Evolutionary conservation across 2,329 filamentous ascomycete species (phyloP).

Genomic region (Diaporthe ampelina): DNA sequence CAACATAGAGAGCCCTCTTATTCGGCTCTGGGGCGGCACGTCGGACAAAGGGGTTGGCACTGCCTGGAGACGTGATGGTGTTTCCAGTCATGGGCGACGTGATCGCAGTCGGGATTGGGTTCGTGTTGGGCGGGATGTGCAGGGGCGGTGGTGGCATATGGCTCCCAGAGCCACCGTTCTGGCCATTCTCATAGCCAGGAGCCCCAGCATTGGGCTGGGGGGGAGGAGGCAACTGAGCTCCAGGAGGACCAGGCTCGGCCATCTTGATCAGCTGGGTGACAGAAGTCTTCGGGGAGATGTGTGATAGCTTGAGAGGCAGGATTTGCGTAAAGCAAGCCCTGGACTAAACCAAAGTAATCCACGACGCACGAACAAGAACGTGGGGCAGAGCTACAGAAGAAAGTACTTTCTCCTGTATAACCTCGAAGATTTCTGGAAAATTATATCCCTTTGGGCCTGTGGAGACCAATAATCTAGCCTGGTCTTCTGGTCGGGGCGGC

Average conservation of each 20-base stretch:
- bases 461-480: conserved; percentile 22
- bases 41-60: conserved; percentile 83
- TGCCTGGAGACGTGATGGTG: conserved; percentile 86
- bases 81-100: conserved; percentile 84
- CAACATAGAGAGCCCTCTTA: conserved; percentile 97
- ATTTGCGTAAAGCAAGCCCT: conserved; percentile 22
- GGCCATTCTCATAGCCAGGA: conserved; percentile 78
- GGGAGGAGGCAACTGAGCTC: conserved; percentile 77
- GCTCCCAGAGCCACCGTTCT: conserved; percentile 78
- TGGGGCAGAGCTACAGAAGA: conserved; percentile 30
- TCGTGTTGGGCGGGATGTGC: conserved; percentile 96
- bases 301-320: conserved; percentile 22
- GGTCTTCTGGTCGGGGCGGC: conserved; percentile 19
- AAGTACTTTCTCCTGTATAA: conserved; percentile 26
- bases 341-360: conserved; percentile 22
- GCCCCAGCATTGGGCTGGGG: conserved; percentile 78
- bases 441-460: conserved; percentile 30
- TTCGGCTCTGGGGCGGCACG: conserved; percentile 97
- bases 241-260: conserved; percentile 80
- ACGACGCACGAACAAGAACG: conserved; percentile 30
- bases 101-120: conserved; percentile 93
- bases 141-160: conserved; percentile 94
- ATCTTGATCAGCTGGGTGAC: conserved; percentile 63
- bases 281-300: conserved; percentile 18
- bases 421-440: conserved; percentile 31